phyloP scores from a whole-genome alignment of 139 green algal genomes.

The Medakamo hakoo region DNA sequence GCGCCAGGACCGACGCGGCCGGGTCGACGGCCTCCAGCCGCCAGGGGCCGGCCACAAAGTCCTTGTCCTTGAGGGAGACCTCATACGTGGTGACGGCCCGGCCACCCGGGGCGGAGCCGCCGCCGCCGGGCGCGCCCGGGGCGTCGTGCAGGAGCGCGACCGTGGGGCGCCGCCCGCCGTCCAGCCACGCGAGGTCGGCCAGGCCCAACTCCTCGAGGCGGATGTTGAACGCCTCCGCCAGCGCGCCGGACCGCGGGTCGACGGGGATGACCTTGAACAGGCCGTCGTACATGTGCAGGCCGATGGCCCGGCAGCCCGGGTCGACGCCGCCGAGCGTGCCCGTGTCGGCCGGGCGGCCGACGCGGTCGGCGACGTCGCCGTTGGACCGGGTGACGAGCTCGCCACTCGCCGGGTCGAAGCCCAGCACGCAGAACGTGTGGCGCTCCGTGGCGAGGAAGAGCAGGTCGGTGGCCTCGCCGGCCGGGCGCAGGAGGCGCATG shows the following conservation, averaged over 20 bases:
- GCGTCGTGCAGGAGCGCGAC: slow-evolving; percentile 85
- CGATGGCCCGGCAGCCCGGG: slow-evolving; percentile 55
- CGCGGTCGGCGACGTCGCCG: slow-evolving; percentile 64
- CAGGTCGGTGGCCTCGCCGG: slow-evolving; percentile 44
- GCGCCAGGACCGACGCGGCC: slow-evolving; percentile 57
- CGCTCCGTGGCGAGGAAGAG: slow-evolving; percentile 88
- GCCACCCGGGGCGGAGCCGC: no score
- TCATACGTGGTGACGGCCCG: slow-evolving; percentile 84
- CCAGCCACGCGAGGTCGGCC: slow-evolving; percentile 64
- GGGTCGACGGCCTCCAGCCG: slow-evolving; percentile 62
- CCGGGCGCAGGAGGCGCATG: slow-evolving; percentile 69
- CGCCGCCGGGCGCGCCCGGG: slow-evolving; percentile 55
- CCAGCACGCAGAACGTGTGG: slow-evolving; percentile 81
- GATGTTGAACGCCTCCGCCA: slow-evolving; percentile 75
- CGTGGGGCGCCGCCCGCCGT: slow-evolving; percentile 28
- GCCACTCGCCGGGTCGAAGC: slow-evolving; percentile 47
- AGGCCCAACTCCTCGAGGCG: slow-evolving; percentile 72
- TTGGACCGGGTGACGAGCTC: slow-evolving; percentile 66
- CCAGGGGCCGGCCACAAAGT: slow-evolving; percentile 62
- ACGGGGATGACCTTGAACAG: slow-evolving; percentile 84
- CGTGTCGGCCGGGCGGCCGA: slow-evolving; percentile 62
- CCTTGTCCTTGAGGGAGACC: slow-evolving; percentile 50
- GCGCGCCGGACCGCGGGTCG: slow-evolving; percentile 10
- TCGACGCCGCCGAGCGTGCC: slow-evolving; percentile 76
- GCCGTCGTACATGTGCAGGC: slow-evolving; percentile 90